Conservation (phyloP, 306 rosid genomes). For the Senna tora region DNA sequence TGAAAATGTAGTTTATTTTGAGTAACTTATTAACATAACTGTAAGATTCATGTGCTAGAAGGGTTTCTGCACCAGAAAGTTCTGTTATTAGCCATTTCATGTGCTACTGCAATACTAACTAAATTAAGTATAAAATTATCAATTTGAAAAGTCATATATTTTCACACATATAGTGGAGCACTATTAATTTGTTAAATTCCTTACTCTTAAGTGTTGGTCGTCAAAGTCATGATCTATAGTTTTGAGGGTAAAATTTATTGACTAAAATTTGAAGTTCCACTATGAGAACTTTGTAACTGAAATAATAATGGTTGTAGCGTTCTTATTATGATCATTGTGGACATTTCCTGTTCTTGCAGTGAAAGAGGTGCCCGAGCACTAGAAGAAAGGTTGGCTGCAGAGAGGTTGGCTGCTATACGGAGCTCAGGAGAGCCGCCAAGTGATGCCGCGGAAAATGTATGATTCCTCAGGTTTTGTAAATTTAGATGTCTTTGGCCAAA, state of each 20-base stretch:
- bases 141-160: no score
- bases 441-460: conserved; percentile 68
- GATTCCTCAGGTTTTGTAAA: conserved; percentile 40
- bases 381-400: conserved; percentile 83
- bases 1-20: no score
- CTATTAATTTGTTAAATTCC: no score
- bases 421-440: conserved; percentile 47
- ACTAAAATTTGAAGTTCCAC: not conserved
- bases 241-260: not conserved
- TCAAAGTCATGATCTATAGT: not conserved
- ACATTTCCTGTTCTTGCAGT: conserved; percentile 47
- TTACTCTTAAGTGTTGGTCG: no score
- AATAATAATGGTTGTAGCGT: not conserved
- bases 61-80: no score
- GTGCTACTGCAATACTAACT: no score
- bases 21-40: no score
- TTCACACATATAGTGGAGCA: no score
- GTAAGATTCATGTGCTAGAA: no score
- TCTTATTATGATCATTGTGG: conserved; percentile 7
- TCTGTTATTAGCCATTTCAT: no score
- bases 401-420: conserved; percentile 60
- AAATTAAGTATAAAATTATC: no score
- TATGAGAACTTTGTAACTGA: not conserved
- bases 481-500: conserved; percentile 6
- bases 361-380: conserved; percentile 94